Conservation (phyloP, 345 rosid genomes). For the Euclidium syriacum region DNA sequence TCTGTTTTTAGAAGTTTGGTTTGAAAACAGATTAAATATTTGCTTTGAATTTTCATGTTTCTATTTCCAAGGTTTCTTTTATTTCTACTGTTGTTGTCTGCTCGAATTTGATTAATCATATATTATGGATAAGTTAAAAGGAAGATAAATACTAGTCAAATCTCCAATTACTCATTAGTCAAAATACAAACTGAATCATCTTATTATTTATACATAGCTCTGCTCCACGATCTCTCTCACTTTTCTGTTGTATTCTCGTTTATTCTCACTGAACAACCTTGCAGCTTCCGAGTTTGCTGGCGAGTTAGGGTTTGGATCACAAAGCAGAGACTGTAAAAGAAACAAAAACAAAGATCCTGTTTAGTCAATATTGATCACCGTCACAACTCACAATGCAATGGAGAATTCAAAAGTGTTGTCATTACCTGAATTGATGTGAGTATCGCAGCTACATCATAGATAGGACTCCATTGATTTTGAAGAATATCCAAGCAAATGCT, state of each 20-base stretch:
- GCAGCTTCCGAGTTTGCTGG: conserved; percentile 75
- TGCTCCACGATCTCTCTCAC: conserved; percentile 59
- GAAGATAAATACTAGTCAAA: neutral
- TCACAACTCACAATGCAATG: neutral
- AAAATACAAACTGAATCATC: neutral
- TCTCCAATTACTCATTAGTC: neutral
- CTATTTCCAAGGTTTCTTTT: neutral
- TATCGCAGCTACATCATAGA: conserved; percentile 69
- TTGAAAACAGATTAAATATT: conserved; percentile 28
- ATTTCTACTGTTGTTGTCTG: neutral
- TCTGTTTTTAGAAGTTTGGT: conserved; percentile 1
- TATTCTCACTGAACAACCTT: conserved; percentile 56
- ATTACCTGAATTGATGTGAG: conserved; percentile 76
- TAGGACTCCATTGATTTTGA: conserved; percentile 80
- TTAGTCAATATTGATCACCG: conserved; percentile 4
- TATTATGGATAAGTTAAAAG: neutral
- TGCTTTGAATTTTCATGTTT: conserved; percentile 8
- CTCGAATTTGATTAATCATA: neutral
- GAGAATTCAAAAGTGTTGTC: neutral
- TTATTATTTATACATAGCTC: conserved; percentile 37
- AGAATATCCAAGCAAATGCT: conserved; percentile 75
- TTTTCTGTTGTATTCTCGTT: conserved; percentile 57
- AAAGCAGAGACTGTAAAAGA: conserved; percentile 48
- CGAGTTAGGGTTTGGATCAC: conserved; percentile 72
- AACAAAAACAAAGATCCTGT: neutral